phyloP scores from a whole-genome alignment of 2,329 filamentous ascomycete genomes.

The Cladobotryum protrusum region DNA sequence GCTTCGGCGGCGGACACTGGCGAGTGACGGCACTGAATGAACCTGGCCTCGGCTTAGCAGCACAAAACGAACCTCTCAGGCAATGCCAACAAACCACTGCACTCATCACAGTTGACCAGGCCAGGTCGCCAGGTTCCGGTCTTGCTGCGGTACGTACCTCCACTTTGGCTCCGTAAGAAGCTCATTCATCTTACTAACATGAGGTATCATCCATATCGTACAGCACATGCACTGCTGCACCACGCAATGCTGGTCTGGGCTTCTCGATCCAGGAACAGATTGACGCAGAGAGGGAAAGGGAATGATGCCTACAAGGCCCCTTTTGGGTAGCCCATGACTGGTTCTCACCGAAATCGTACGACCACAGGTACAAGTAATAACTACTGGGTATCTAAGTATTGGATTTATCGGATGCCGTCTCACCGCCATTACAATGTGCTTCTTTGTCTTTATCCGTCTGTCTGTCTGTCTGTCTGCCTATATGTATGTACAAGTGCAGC shows the following conservation, averaged over 20 bases:
- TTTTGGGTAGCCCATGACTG: not conserved
- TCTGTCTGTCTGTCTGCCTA: too few relatives aligned
- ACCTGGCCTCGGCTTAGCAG: constrained; percentile 20
- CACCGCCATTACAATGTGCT: not conserved
- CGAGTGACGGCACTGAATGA: too few relatives aligned
- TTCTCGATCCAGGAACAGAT: too few relatives aligned
- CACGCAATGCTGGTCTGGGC: too few relatives aligned
- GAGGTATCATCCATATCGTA: too few relatives aligned
- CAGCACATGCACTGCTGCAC: too few relatives aligned
- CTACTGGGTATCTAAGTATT: too few relatives aligned
- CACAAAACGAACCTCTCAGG: constrained; percentile 58
- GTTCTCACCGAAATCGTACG: not conserved
- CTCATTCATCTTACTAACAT: too few relatives aligned
- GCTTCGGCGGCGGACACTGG: too few relatives aligned
- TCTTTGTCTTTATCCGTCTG: too few relatives aligned
- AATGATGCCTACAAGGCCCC: not conserved
- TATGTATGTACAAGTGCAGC: not conserved
- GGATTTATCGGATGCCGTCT: not conserved
- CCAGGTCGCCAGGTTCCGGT: not conserved
- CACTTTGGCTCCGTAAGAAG: not conserved
- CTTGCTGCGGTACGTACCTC: not conserved
- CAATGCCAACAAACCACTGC: not conserved
- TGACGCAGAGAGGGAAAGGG: not conserved
- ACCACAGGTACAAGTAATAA: not conserved
- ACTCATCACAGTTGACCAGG: too few relatives aligned